A percentile compares a stretch with the other conserved stretches of the same genome.
phyloP scores from a whole-genome alignment of 164 flowering plant species.

The Litsea cubeba region DNA sequence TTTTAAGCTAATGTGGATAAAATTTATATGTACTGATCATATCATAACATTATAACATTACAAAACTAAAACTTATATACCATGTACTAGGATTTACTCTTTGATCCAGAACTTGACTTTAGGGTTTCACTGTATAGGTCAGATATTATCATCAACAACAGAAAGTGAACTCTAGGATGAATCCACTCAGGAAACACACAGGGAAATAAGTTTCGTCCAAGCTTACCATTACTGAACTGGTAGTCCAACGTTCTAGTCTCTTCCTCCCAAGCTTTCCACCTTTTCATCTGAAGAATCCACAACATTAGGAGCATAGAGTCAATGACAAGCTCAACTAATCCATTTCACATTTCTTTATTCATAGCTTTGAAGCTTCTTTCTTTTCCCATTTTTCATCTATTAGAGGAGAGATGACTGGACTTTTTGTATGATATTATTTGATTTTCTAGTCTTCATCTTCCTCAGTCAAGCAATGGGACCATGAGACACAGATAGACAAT shows the following conservation, averaged over 20 bases:
- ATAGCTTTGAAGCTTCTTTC: background rate
- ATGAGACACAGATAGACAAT: background rate
- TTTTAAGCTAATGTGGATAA: no score
- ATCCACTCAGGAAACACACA: no score
- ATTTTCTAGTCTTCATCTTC: background rate
- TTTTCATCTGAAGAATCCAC: constrained; percentile 40
- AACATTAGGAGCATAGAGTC: background rate
- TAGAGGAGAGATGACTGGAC: background rate
- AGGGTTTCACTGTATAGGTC: background rate
- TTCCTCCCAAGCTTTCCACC: constrained; percentile 65
- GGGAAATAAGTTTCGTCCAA: background rate
- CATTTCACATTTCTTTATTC: background rate
- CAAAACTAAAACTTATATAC: background rate
- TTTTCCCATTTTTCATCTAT: no score
- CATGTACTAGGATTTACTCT: background rate
- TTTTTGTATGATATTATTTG: no score
- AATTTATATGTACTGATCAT: no score
- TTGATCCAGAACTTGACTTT: background rate
- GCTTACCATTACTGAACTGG: constrained; percentile 47
- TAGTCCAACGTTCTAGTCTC: constrained; percentile 56
- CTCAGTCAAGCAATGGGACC: background rate
- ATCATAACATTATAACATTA: no score
- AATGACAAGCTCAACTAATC: background rate
- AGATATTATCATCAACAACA: background rate
- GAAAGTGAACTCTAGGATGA: background rate